Conservation (phyloP, 805 yeast species). For the Pichia phayaonensis region DNA sequence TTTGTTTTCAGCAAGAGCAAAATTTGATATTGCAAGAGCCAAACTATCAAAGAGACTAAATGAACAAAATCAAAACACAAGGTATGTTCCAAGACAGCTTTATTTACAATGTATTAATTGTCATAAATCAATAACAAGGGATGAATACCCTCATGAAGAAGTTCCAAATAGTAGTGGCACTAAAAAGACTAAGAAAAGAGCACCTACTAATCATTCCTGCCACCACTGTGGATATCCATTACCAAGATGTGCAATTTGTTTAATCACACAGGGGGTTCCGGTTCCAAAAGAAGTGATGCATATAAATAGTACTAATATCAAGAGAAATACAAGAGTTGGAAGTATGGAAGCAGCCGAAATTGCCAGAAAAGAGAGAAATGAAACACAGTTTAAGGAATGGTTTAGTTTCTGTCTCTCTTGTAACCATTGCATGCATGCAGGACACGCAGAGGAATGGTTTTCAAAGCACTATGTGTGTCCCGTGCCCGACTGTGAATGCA, state of each 20-base stretch:
- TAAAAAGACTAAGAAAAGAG: conserved; percentile 6
- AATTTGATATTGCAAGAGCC: conserved; percentile 73
- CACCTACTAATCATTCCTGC: conserved; percentile 35
- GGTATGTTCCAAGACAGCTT: conserved; percentile 62
- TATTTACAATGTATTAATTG: conserved; percentile 77
- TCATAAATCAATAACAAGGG: conserved; percentile 56
- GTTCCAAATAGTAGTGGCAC: neutral
- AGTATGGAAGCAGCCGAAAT: neutral
- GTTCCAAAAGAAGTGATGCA: conserved; percentile 35
- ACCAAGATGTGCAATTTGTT: conserved; percentile 87
- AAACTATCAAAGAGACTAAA: conserved; percentile 47
- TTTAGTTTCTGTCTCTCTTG: conserved; percentile 87
- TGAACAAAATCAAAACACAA: conserved; percentile 38
- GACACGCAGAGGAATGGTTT: conserved; percentile 96
- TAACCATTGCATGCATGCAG: conserved; percentile 91
- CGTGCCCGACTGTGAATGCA: conserved; percentile 85
- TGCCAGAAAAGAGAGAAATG: conserved; percentile 20
- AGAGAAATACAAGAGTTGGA: neutral
- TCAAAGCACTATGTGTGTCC: conserved; percentile 83
- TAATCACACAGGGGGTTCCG: conserved; percentile 68
- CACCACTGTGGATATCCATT: conserved; percentile 83
- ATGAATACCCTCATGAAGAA: conserved; percentile 7
- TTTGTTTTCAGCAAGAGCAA: conserved; percentile 69
- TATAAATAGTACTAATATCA: conserved; percentile 16
- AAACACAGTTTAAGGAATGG: conserved; percentile 62